Evolutionary conservation across 2,329 filamentous ascomycete genomes (phyloP), one percentile per base, ranked within the genome.

Genomic region (Triangularia setosa): DNA sequence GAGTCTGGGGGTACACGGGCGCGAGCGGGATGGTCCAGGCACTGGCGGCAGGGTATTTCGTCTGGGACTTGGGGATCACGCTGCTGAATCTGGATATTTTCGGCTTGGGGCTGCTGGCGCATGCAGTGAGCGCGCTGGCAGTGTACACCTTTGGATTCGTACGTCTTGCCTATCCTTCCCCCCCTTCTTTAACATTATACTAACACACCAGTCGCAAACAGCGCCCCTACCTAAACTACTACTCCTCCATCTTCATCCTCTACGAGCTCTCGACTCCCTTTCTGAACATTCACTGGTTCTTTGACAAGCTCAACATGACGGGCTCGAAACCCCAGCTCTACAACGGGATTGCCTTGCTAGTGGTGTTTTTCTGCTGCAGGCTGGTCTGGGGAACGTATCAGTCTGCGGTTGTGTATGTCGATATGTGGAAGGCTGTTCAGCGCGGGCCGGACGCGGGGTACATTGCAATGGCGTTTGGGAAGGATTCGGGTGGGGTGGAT

Each of bases 261-360:
- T 96, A 93, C 85, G 92, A 96, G 77, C 84, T 96, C 44, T 93
- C 90, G 25, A 90, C 89, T 4, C 91, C 91, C 7, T 93, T 95
- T 76, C 83, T 95, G 64, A 96, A 96, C 75, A 85, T 94, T 74
- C 92, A 96, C 80, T 96, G 92, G 92, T 95, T 95, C 80, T 91
- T 90, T 78, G 92, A 96, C 78, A 96, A 96, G 80, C 80, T 94
- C 65, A 84, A 87, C 72, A 87, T 92, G 82, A 95, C 92, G 0
- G 92, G 92, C 35, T 87, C 88, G 21, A 82, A 81, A 61, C 77
- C 86, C 24, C 92, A 95, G 78, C 83, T 93, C 27, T 87, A 91
- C 77, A 95, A 95, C 72, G 91, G 91, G 70, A 81, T 93, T 66
- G 73, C 85, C 63, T 85, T 95, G 3, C 85, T 94, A 60, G 76